Conservation (phyloP, 2,329 filamentous ascomycete genomes). For the Spiromastix sp. region DNA sequence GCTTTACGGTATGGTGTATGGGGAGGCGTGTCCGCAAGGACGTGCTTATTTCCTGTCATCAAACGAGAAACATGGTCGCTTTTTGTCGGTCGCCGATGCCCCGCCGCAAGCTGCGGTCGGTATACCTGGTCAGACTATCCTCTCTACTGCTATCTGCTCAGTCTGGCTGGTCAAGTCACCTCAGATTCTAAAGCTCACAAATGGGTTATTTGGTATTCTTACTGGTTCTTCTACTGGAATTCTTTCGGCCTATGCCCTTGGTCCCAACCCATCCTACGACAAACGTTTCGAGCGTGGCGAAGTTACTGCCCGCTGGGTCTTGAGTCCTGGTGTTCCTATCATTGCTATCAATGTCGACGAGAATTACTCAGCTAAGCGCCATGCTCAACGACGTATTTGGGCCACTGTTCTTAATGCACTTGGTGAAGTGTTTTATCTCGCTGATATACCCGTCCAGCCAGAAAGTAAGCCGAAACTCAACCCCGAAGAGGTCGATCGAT, state of each 20-base stretch:
- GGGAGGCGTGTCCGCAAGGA: constrained; percentile 78
- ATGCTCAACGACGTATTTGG: constrained; percentile 65
- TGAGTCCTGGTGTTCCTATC: constrained; percentile 89
- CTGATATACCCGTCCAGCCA: constrained; percentile 53
- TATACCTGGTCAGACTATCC: constrained; percentile 63
- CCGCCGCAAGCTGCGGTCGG: constrained; percentile 56
- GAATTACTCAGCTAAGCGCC: constrained; percentile 61
- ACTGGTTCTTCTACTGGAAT: constrained; percentile 75
- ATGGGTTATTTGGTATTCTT: constrained; percentile 71
- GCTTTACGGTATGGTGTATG: constrained; percentile 69
- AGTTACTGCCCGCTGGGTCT: constrained; percentile 76
- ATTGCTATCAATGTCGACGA: constrained; percentile 77
- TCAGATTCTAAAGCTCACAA: constrained; percentile 59
- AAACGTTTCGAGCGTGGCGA: constrained; percentile 61
- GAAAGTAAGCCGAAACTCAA: constrained; percentile 38
- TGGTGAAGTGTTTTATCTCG: constrained; percentile 81
- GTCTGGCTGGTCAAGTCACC: constrained; percentile 86
- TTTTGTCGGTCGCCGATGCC: constrained; percentile 53
- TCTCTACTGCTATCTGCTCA: constrained; percentile 61
- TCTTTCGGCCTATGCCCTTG: constrained; percentile 70
- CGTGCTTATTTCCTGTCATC: constrained; percentile 65
- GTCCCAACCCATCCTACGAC: constrained; percentile 47
- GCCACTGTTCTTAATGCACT: constrained; percentile 89
- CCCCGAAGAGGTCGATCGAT: constrained; percentile 46
- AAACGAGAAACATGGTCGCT: constrained; percentile 66